These are phyloP conservation scores for Thermothelomyces thermophilus DNA, from an alignment of 2,329 filamentous ascomycete genomes.

Conservation along the genomic window DNA sequence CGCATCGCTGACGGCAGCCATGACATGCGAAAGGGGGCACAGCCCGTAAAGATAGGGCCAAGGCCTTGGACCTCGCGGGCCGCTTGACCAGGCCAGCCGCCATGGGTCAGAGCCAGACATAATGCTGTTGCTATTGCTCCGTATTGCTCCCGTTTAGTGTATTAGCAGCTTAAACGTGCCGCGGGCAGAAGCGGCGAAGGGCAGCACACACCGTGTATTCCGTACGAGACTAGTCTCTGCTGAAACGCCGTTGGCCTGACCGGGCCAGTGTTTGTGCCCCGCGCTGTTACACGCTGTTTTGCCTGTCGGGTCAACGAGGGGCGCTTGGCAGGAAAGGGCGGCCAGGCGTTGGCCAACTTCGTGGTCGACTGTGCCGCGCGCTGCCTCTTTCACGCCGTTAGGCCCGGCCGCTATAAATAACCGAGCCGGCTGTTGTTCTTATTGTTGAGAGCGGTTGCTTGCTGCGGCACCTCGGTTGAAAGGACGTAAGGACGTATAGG, in stretches of 20 bases:
- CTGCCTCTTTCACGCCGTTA: constrained; percentile 17
- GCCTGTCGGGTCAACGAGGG: constrained; percentile 5
- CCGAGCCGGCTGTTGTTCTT: constrained; percentile 25
- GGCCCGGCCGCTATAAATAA: constrained; percentile 24
- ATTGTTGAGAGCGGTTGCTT: neutral
- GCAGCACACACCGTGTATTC: neutral
- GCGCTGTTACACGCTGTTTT: constrained; percentile 5
- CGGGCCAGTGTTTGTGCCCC: neutral
- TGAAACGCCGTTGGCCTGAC: constrained; percentile 17
- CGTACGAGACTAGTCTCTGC: neutral
- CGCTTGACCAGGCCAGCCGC: neutral
- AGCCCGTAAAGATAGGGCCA: neutral
- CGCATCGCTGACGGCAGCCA: constrained; percentile 2
- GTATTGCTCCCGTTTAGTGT: constrained; percentile 6
- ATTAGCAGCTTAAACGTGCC: constrained; percentile 15
- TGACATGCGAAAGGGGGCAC: constrained; percentile 13
- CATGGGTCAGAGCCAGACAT: neutral
- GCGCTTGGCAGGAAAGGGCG: constrained; percentile 14
- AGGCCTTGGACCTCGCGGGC: neutral
- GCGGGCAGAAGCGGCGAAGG: neutral
- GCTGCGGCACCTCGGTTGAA: neutral
- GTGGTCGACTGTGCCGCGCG: constrained; percentile 23
- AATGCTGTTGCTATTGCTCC: neutral
- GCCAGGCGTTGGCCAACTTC: constrained; percentile 8
- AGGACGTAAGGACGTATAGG: too few relatives aligned